Conservation (phyloP, 2,329 filamentous ascomycete species). For the Aulographum hederae region DNA sequence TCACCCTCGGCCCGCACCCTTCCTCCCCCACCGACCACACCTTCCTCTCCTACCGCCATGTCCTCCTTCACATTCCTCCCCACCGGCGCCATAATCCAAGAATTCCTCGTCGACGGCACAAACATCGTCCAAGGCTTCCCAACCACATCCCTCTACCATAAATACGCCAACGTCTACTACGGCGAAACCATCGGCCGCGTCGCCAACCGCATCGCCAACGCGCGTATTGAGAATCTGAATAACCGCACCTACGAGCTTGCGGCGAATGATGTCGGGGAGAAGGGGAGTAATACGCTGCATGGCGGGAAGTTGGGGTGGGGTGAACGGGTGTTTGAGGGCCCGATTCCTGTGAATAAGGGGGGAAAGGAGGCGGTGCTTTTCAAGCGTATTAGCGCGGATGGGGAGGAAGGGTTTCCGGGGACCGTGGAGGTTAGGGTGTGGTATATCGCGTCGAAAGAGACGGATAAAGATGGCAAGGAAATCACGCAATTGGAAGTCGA, state of each 20-base stretch:
- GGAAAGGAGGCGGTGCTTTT: conserved; percentile 26
- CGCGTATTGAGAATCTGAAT: conserved; percentile 56
- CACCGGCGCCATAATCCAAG: conserved; percentile 63
- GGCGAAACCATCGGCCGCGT: conserved; percentile 81
- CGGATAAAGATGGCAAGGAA: conserved; percentile 36
- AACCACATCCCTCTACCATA: conserved; percentile 52
- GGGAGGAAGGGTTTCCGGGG: conserved; percentile 81
- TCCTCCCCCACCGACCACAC: not conserved
- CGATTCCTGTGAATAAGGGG: conserved; percentile 32
- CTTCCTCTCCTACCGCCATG: not conserved
- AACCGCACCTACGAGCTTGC: conserved; percentile 48
- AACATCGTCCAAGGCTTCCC: conserved; percentile 87
- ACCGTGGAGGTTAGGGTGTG: conserved; percentile 59
- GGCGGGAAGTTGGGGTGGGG: conserved; percentile 54
- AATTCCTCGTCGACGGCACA: conserved; percentile 55
- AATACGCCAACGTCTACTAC: conserved; percentile 64
- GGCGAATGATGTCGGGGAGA: conserved; percentile 65
- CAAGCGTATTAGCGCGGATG: conserved; percentile 49
- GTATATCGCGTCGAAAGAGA: conserved; percentile 61
- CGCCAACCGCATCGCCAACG: conserved; percentile 63
- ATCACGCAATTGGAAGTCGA: conserved; percentile 66
- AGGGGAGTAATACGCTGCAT: conserved; percentile 47
- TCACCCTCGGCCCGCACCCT: too few species aligned
- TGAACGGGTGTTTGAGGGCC: conserved; percentile 59
- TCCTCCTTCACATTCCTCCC: conserved; percentile 38